phyloP scores from a whole-genome alignment of 2,329 filamentous ascomycete species.

The Seiridium cupressi region DNA sequence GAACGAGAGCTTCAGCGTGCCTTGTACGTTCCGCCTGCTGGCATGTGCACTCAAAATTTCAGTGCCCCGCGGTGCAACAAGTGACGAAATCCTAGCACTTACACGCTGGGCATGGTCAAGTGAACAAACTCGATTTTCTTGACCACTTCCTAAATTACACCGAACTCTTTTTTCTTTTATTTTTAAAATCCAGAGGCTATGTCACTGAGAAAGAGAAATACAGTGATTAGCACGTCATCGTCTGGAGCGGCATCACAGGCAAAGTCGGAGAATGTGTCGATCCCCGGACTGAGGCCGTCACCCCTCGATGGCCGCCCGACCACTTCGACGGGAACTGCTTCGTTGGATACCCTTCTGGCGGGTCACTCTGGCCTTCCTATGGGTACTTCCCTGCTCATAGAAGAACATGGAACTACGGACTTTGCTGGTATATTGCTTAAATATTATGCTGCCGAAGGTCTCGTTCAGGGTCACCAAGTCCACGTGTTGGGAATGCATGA shows the following conservation, averaged over 20 bases:
- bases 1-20: too few species aligned
- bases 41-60: conserved; percentile 2
- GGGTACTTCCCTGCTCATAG: conserved; percentile 76
- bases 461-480: conserved; percentile 85
- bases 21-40: conserved; percentile 11
- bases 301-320: conserved; percentile 83
- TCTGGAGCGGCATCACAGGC: conserved; percentile 28
- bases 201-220: conserved; percentile 58
- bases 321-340: conserved; percentile 87
- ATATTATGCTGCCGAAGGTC: conserved; percentile 90
- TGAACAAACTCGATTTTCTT: background rate
- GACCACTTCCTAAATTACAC: too few species aligned
- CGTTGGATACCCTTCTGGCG: conserved; percentile 79
- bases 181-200: conserved; percentile 29
- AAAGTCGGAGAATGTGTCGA: conserved; percentile 34
- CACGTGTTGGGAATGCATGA: conserved; percentile 81
- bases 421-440: conserved; percentile 81
- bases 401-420: conserved; percentile 91
- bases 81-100: conserved; percentile 8
- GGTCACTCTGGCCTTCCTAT: conserved; percentile 83
- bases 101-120: background rate
- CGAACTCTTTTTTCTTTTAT: background rate
- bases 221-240: conserved; percentile 43
- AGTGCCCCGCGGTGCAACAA: background rate
- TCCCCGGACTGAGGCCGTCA: conserved; percentile 70